Conservation (phyloP, 352 stramenopile genomes). For the Ophiocytium majus region DNA sequence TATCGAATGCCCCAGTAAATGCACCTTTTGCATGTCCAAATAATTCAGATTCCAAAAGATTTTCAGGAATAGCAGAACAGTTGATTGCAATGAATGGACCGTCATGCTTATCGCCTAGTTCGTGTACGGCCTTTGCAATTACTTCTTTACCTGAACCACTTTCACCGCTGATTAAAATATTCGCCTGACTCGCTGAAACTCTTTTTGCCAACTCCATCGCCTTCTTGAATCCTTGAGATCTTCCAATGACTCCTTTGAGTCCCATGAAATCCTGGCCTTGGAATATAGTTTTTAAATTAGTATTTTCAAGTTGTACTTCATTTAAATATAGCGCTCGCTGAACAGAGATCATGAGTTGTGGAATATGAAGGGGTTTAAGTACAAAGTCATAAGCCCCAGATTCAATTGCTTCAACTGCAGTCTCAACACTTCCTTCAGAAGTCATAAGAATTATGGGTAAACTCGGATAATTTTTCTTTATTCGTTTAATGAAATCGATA, state of each 20-base stretch:
- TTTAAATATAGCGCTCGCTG: not conserved
- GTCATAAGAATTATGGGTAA: constrained; percentile 9
- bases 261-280: not conserved
- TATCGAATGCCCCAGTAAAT: not conserved
- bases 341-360: not conserved
- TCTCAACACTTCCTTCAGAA: not conserved
- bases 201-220: not conserved
- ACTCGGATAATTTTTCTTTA: too few species aligned
- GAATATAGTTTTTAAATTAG: not conserved
- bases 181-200: not conserved
- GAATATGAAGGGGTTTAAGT: not conserved
- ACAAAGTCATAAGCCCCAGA: not conserved
- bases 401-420: not conserved
- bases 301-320: not conserved
- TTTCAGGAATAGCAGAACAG: not conserved
- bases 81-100: constrained; percentile 6
- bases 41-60: not conserved
- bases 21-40: constrained; percentile 10
- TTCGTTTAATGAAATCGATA: too few species aligned
- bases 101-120: not conserved
- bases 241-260: not conserved
- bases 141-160: not conserved
- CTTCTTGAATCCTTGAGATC: not conserved
- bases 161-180: not conserved
- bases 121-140: not conserved